Base-by-base conservation (phyloP, 78 protist species). In the Dictyostelium brefeldianum region DNA sequence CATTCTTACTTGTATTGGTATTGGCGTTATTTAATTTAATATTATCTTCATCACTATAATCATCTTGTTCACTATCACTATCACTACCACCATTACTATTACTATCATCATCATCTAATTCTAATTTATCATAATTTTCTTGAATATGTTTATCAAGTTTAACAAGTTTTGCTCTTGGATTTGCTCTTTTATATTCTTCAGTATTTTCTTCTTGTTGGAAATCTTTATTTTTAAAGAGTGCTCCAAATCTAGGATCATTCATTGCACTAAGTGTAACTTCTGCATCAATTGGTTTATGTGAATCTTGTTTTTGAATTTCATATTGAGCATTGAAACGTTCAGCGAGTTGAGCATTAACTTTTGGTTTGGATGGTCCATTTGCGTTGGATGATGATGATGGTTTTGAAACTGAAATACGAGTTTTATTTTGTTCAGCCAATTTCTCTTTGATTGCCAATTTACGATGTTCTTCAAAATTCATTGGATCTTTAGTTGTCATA, bases 401-500 rank as follows among this genome's bases (percentile, higher is more conserved):
- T 73, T 73, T 73, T 15, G 81, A 41, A 22, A 69, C 36, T 12
- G 95, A 15, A 75, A 97, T 89, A 20, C 99, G 90, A 59, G 67
- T 73, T 20, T 11, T 83, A 4, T 77, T 31, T 25, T 87, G 43
- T 47, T 87, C 67, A 2, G 74, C 84, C 18, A 97, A 1, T 82
- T 94, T 80, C 71, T 87, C 59, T 89, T 92, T 15, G 10, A 97
- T 20, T 18, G 2, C 20, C 50, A 81, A 36, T 77, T 74, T 48
- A 17, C 96, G 59, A 65, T 67, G 78, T 36, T 90, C 83, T 43
- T 96, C 94, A 89, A 94, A 96, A 9, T 69, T 96, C n/a, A 83
- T 78, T 14, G 97, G 98, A 27, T 97, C 62, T 11, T 47, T 64
- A 29, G 87, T 64, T 2, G 96, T 17, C 47, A 50, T 73, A 47